Evolutionary conservation across 345 rosid genomes (phyloP).

Genomic region (Xanthoceras sorbifolium): DNA sequence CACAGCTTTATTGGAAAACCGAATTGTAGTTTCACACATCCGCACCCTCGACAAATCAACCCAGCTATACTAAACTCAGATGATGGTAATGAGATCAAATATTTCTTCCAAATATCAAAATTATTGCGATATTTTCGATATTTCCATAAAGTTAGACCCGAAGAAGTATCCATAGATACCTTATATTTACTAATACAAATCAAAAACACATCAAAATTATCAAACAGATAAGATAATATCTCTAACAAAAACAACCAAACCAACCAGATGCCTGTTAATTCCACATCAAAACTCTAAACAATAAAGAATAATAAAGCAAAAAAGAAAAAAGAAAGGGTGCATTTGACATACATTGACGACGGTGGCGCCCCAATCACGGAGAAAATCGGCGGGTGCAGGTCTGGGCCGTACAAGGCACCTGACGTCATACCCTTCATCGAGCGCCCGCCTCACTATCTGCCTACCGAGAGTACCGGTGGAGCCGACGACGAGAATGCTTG

Average conservation of each 20-base stretch:
- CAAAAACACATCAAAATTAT: not conserved
- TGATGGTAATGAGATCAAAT: too few species aligned
- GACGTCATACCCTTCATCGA: constrained; percentile 91
- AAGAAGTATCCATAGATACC: too few species aligned
- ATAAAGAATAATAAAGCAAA: not conserved
- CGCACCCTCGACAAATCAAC: too few species aligned
- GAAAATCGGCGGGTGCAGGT: constrained; percentile 92
- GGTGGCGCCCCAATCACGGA: constrained; percentile 96
- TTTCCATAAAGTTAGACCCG: too few species aligned
- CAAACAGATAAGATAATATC: not conserved
- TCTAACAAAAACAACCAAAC: not conserved
- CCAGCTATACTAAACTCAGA: too few species aligned
- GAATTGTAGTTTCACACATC: too few species aligned
- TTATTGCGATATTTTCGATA: too few species aligned
- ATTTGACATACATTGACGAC: constrained; percentile 70
- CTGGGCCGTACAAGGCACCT: constrained; percentile 92
- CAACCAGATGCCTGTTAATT: too few species aligned
- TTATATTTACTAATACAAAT: too few species aligned
- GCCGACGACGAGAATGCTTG: constrained; percentile 86
- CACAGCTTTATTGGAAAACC: too few species aligned
- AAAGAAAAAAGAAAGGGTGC: not conserved
- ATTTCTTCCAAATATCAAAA: too few species aligned
- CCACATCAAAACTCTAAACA: too few species aligned
- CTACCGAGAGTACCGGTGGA: constrained; percentile 91
- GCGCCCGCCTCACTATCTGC: constrained; percentile 85